Conservation (phyloP, 140 eudicot genomes). For the Artemisia princeps region DNA sequence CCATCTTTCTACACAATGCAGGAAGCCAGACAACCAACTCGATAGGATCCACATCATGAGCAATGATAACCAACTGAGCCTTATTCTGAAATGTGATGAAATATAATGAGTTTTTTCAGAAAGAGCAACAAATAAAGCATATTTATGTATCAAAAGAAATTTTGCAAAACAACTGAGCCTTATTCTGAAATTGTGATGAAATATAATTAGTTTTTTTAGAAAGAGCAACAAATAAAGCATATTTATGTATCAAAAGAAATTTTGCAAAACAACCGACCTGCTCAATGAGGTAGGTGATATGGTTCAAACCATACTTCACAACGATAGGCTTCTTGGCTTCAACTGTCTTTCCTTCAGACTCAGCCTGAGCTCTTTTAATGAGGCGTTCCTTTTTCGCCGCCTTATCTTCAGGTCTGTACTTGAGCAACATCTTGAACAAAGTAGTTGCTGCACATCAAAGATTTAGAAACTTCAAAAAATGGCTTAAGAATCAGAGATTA, state of each 20-base stretch:
- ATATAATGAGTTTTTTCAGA: background rate
- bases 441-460: slow-evolving; percentile 38
- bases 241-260: background rate
- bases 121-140: background rate
- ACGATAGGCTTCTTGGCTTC: slow-evolving; percentile 66
- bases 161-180: slow-evolving; percentile 30
- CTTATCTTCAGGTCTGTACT: slow-evolving; percentile 61
- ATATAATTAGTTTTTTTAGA: background rate
- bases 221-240: background rate
- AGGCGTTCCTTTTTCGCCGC: slow-evolving; percentile 63
- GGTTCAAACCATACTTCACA: slow-evolving; percentile 67
- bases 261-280: slow-evolving; percentile 32
- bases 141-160: background rate
- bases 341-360: slow-evolving; percentile 41
- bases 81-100: slow-evolving; percentile 38
- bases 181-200: slow-evolving; percentile 36
- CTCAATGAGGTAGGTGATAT: slow-evolving; percentile 63
- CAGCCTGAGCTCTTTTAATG: slow-evolving; percentile 46
- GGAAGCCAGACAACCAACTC: slow-evolving; percentile 80
- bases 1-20: slow-evolving; percentile 62
- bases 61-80: slow-evolving; percentile 60
- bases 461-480: background rate
- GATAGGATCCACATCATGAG: slow-evolving; percentile 70
- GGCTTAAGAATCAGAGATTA: background rate
- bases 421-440: slow-evolving; percentile 61